Evolutionary conservation across 73 alveolate species (phyloP).

Genomic region (Urostyla sp.): DNA sequence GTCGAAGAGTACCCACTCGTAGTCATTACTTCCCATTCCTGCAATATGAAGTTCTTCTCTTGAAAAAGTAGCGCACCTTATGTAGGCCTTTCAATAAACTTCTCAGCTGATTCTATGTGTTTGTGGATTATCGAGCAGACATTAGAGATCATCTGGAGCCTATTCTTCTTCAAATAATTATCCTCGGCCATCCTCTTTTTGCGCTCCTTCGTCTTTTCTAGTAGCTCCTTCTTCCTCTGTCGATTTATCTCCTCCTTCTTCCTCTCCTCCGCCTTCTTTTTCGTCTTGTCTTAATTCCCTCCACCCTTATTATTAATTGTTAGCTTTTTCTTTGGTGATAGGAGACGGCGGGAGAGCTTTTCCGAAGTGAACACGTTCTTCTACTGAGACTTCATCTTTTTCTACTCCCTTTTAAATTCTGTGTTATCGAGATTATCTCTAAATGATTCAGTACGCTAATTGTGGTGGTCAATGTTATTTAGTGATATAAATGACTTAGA

Average conservation of each 20-base stretch:
- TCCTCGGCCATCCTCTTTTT: slow-evolving; percentile 23
- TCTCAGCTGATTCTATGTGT: slow-evolving; percentile 60
- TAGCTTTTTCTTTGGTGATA: neutral
- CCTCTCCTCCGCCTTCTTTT: neutral
- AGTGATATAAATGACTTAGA: neutral
- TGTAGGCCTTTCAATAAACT: slow-evolving; percentile 48
- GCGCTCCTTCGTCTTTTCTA: slow-evolving; percentile 25
- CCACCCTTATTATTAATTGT: neutral
- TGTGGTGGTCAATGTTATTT: neutral
- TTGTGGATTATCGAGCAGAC: slow-evolving; percentile 50
- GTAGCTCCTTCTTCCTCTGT: slow-evolving; percentile 19
- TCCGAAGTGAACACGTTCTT: too few relatives aligned
- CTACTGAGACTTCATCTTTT: slow-evolving; percentile 6
- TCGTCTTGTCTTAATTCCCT: neutral
- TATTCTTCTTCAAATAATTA: slow-evolving; percentile 22
- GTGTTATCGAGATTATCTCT: slow-evolving; percentile 18
- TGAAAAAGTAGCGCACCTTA: slow-evolving; percentile 63
- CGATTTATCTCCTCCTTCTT: slow-evolving; percentile 18
- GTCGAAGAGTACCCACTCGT: slow-evolving; percentile 63
- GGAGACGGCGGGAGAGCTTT: too few relatives aligned
- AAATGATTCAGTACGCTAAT: slow-evolving; percentile 37
- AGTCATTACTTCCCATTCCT: slow-evolving; percentile 61
- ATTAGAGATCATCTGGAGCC: slow-evolving; percentile 57
- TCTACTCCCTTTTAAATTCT: slow-evolving; percentile 30
- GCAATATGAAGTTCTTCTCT: slow-evolving; percentile 56